Evolutionary conservation across 1,139 yeast species (phyloP).

Genomic region (Ashbya aceris): DNA sequence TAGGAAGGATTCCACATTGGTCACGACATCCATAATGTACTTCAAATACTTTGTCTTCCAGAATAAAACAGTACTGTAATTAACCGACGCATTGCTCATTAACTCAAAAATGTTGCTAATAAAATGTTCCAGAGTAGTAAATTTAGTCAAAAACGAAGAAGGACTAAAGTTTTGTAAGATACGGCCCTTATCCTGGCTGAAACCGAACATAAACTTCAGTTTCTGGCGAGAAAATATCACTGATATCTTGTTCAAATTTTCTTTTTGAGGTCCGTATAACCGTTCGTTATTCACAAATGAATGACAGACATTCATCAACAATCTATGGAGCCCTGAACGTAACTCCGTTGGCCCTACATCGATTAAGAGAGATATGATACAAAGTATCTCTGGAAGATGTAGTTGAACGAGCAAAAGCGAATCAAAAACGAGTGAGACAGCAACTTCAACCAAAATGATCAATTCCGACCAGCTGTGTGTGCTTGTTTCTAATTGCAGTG

Average conservation of each 20-base stretch:
- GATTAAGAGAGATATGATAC: slow-evolving; percentile 59
- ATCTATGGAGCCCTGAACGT: slow-evolving; percentile 55
- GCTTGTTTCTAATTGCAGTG: slow-evolving; percentile 36
- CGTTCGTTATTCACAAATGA: slow-evolving; percentile 56
- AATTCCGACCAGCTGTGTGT: slow-evolving; percentile 69
- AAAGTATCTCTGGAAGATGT: slow-evolving; percentile 65
- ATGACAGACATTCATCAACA: slow-evolving; percentile 63
- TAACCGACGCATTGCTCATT: slow-evolving; percentile 43
- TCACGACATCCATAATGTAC: slow-evolving; percentile 57
- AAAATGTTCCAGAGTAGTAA: slow-evolving; percentile 51
- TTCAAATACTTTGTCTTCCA: slow-evolving; percentile 70
- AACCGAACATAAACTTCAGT: slow-evolving; percentile 67
- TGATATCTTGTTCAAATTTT: slow-evolving; percentile 44
- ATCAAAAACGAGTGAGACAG: slow-evolving; percentile 66
- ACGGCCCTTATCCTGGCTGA: slow-evolving; percentile 53
- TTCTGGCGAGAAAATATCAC: slow-evolving; percentile 60
- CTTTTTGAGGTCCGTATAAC: slow-evolving; percentile 37
- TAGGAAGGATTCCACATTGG: slow-evolving; percentile 48
- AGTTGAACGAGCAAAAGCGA: slow-evolving; percentile 55
- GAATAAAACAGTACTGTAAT: slow-evolving; percentile 35
- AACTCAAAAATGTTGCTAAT: slow-evolving; percentile 54
- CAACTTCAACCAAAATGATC: slow-evolving; percentile 55
- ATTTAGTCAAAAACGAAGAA: slow-evolving; percentile 43
- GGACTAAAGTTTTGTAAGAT: slow-evolving; percentile 31
- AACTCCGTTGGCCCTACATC: slow-evolving; percentile 67